Conservation (phyloP, 305 asterid genomes). For the Solanum hybrid region DNA sequence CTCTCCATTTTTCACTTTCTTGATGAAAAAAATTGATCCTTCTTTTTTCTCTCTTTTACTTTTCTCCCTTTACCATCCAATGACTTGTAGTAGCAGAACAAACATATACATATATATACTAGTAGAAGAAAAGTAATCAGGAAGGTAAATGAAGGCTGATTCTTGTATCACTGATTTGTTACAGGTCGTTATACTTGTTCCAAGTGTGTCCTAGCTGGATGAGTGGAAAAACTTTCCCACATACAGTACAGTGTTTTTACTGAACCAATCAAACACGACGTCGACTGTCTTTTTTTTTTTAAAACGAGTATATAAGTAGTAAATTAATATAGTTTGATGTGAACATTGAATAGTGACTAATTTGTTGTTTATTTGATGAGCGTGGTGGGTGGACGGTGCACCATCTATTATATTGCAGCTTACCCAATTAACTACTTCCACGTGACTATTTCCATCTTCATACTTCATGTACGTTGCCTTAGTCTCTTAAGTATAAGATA, state of each 20-base stretch:
- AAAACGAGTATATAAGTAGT: background rate
- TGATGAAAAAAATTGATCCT: background rate
- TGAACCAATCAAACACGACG: background rate
- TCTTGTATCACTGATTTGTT: background rate
- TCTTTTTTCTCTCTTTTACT: background rate
- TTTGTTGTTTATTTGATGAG: background rate
- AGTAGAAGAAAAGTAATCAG: background rate
- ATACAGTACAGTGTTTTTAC: background rate
- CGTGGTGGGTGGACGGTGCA: background rate
- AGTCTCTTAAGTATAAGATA: background rate
- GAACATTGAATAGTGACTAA: background rate
- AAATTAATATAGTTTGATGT: background rate
- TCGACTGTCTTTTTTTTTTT: too few species aligned
- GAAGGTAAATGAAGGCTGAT: background rate
- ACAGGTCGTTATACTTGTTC: constrained; percentile 24
- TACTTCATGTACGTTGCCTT: background rate
- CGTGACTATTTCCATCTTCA: background rate
- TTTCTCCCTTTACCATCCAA: background rate
- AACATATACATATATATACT: background rate
- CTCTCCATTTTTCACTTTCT: constrained; percentile 19
- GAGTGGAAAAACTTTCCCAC: background rate
- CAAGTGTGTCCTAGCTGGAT: background rate
- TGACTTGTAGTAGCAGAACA: background rate
- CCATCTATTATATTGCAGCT: background rate
- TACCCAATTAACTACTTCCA: background rate